phyloP scores from a whole-genome alignment of 148 eudicot genomes.

The Linanthus parryae region DNA sequence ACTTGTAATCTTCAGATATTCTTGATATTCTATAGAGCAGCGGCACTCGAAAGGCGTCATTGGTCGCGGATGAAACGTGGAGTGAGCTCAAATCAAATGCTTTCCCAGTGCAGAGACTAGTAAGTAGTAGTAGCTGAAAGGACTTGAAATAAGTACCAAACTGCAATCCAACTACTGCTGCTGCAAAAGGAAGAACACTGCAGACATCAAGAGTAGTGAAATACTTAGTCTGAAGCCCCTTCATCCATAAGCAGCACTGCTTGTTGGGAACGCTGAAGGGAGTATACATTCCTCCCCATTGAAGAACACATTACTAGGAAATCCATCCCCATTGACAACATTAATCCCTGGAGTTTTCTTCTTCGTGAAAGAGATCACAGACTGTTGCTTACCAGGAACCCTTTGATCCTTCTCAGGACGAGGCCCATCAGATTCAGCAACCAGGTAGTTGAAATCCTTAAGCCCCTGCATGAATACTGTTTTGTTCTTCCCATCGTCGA shows the following conservation, averaged over 20 bases:
- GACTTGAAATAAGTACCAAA: too few relatives aligned
- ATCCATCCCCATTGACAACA: constrained; percentile 45
- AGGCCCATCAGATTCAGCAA: constrained; percentile 45
- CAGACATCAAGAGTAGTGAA: constrained; percentile 27
- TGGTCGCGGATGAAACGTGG: too few relatives aligned
- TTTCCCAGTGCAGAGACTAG: too few relatives aligned
- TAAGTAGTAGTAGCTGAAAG: too few relatives aligned
- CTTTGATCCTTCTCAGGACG: constrained; percentile 31
- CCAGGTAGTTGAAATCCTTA: constrained; percentile 49
- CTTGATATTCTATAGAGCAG: too few relatives aligned
- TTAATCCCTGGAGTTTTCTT: constrained; percentile 34
- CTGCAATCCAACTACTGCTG: constrained; percentile 28
- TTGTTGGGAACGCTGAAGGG: constrained; percentile 39
- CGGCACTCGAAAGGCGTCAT: too few relatives aligned
- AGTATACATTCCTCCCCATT: constrained; percentile 73
- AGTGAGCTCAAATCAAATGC: too few relatives aligned
- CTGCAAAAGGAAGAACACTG: constrained; percentile 25
- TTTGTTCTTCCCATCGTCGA: constrained; percentile 26
- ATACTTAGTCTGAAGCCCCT: constrained; percentile 14
- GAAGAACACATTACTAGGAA: constrained; percentile 55
- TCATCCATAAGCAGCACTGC: constrained; percentile 24
- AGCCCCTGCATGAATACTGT: constrained; percentile 61
- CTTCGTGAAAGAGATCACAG: constrained; percentile 56
- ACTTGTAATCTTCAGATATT: too few relatives aligned
- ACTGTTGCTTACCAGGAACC: constrained; percentile 70